Evolutionary conservation across 257 asterid genomes (phyloP).

Genomic region (Cordia subcordata): DNA sequence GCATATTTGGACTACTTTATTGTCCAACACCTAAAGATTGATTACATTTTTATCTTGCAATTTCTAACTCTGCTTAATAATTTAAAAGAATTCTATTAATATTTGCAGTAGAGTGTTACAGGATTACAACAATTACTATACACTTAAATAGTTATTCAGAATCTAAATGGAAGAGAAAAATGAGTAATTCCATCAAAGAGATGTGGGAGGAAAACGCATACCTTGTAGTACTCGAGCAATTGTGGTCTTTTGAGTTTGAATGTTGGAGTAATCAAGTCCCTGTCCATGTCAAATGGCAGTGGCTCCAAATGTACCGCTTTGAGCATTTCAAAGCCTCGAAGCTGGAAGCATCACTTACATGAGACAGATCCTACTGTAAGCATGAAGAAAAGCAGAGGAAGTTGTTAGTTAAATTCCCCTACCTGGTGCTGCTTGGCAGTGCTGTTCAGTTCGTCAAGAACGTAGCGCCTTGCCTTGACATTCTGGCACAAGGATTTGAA

Average conservation of each 20-base stretch:
- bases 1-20: too few relatives aligned
- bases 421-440: constrained; percentile 67
- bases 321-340: constrained; percentile 86
- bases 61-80: too few relatives aligned
- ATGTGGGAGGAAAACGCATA: constrained; percentile 9
- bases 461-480: constrained; percentile 47
- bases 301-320: constrained; percentile 71
- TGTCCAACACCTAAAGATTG: too few relatives aligned
- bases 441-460: constrained; percentile 70
- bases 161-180: background rate
- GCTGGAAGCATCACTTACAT: constrained; percentile 29
- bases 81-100: too few relatives aligned
- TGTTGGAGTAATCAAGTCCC: constrained; percentile 83
- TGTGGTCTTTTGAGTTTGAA: constrained; percentile 92
- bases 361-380: background rate
- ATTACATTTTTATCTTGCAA: too few relatives aligned
- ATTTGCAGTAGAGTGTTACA: too few relatives aligned
- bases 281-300: constrained; percentile 63
- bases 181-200: background rate
- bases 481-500: constrained; percentile 54
- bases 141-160: background rate
- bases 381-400: constrained; percentile 5
- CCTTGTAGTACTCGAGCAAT: constrained; percentile 72
- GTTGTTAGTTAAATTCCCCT: constrained; percentile 3
- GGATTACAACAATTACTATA: too few relatives aligned